Evolutionary conservation across 257 asterid genomes (phyloP).

Genomic region (Nicotiana tabacum): DNA sequence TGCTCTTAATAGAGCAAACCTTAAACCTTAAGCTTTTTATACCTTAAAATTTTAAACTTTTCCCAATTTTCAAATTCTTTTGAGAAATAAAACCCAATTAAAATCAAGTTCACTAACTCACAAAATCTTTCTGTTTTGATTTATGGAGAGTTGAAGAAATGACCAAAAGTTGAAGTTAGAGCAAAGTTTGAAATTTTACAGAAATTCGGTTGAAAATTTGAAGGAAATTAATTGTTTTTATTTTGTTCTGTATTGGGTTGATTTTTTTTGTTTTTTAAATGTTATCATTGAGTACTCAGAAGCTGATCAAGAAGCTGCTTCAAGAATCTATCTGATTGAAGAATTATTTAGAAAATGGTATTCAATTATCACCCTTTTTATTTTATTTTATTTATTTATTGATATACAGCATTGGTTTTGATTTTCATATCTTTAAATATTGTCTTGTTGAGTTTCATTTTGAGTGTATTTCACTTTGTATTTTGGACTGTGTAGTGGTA

Average conservation of each 20-base stretch:
- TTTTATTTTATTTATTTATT: neutral
- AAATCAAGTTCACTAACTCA: neutral
- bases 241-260: neutral
- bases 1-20: neutral
- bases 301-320: neutral
- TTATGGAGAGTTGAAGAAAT: neutral
- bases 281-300: neutral
- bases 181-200: too few species aligned
- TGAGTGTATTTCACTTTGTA: neutral
- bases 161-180: neutral
- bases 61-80: too few species aligned
- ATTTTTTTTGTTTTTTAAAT: too few species aligned
- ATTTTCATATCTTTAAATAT: neutral
- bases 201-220: neutral
- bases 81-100: neutral
- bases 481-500: neutral
- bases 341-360: neutral
- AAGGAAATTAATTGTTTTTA: neutral
- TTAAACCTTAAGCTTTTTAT: neutral
- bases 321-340: neutral
- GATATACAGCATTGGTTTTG: neutral
- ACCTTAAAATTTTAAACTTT: too few species aligned
- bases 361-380: neutral
- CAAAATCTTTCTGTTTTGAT: neutral
- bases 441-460: neutral